A percentile compares a stretch with the other conserved stretches of the same genome.
Evolutionary conservation across 441 rosid species (phyloP).

Genomic region (Pelargonium myrrhifolium): DNA sequence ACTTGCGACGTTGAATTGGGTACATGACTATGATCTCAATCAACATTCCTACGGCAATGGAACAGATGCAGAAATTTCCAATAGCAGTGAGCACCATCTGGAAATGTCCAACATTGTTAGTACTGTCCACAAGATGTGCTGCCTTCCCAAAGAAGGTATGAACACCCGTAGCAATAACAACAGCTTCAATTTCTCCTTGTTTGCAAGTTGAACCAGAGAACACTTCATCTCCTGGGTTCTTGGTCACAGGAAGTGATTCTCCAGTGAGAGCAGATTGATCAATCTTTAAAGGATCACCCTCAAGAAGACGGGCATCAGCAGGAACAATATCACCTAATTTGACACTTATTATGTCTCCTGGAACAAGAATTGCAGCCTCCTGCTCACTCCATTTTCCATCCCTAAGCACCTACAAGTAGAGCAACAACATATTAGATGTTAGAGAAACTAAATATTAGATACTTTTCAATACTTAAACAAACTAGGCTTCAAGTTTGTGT

Average conservation of each 20-base stretch:
- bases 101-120: slow-evolving; percentile 65
- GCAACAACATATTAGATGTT: background rate
- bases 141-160: slow-evolving; percentile 71
- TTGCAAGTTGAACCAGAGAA: slow-evolving; percentile 69
- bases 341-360: slow-evolving; percentile 57
- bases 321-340: slow-evolving; percentile 59
- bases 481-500: background rate
- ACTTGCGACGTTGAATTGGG: slow-evolving; percentile 67
- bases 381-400: slow-evolving; percentile 34
- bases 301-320: slow-evolving; percentile 66
- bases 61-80: slow-evolving; percentile 90
- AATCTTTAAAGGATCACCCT: slow-evolving; percentile 59
- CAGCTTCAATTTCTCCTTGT: slow-evolving; percentile 61
- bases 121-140: slow-evolving; percentile 65
- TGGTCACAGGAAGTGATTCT: slow-evolving; percentile 58
- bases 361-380: background rate
- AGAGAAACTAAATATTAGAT: background rate
- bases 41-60: slow-evolving; percentile 65
- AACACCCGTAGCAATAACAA: slow-evolving; percentile 63
- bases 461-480: background rate
- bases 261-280: no score
- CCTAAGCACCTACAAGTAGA: slow-evolving; percentile 47
- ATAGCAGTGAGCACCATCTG: slow-evolving; percentile 80
- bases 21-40: slow-evolving; percentile 83
- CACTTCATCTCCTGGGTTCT: slow-evolving; percentile 43